A percentile compares a stretch with the other conserved stretches of the same genome.
Conservation (phyloP, 345 rosid genomes). For the Populus deltoides region DNA sequence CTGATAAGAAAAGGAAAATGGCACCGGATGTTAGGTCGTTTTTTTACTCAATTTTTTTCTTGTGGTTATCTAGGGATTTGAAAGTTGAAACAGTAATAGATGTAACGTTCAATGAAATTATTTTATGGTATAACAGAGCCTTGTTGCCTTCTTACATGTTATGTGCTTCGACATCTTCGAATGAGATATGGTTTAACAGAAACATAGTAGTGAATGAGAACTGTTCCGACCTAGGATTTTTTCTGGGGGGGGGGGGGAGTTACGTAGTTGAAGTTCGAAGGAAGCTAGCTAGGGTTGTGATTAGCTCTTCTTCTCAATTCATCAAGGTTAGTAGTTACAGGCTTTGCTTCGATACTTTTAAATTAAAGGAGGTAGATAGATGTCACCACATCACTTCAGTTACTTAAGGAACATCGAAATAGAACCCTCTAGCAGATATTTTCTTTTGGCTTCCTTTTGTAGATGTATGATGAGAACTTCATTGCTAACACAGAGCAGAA, state of each 20-base stretch:
- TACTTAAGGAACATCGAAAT: background rate
- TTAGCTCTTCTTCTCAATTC: background rate
- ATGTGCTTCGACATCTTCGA: background rate
- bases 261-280: background rate
- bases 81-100: constrained; percentile 8
- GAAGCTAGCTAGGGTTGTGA: background rate
- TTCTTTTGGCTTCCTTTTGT: too few relatives aligned
- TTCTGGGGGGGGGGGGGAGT: background rate
- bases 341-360: background rate
- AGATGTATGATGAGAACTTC: background rate
- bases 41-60: background rate
- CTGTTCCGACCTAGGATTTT: background rate
- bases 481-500: background rate
- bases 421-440: background rate
- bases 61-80: background rate
- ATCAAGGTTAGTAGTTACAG: too few relatives aligned
- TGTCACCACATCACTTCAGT: background rate
- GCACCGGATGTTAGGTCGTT: constrained; percentile 16
- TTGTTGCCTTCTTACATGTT: background rate
- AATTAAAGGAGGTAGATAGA: background rate
- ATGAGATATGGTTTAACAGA: background rate
- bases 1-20: constrained; percentile 7
- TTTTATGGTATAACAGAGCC: background rate
- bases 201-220: background rate
- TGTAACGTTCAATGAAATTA: constrained; percentile 12